Percentiles rank a stretch among this genome's conserved stretches.
These are phyloP conservation scores for Emmonsia crescens DNA, from an alignment of 2,329 filamentous ascomycete genomes.

Conservation along the genomic window DNA sequence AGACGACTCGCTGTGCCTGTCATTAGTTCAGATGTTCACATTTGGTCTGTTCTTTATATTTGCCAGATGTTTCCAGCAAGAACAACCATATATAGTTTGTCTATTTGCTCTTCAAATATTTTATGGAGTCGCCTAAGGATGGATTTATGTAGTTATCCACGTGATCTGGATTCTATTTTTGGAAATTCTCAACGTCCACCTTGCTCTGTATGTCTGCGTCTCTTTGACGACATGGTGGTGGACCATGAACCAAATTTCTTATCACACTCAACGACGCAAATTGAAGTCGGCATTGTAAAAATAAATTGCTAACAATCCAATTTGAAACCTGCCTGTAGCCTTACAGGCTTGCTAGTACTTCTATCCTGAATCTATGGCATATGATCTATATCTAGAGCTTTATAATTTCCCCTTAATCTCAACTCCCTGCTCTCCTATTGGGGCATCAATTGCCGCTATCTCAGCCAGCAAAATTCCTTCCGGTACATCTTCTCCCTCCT, in stretches of 20 bases:
- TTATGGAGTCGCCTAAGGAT: no score
- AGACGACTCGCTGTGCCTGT: background rate
- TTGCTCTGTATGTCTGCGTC: no score
- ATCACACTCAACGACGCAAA: no score
- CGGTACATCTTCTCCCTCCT: slow-evolving; percentile 42
- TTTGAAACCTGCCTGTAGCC: background rate
- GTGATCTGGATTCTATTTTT: background rate
- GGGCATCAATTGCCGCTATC: slow-evolving; percentile 27
- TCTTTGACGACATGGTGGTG: no score
- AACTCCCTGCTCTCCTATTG: background rate
- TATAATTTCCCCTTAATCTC: slow-evolving; percentile 24
- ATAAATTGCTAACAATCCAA: background rate
- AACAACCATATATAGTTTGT: no score
- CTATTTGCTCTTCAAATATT: no score
- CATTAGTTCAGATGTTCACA: background rate
- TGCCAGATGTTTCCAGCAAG: background rate
- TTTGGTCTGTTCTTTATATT: background rate
- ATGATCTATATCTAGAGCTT: background rate
- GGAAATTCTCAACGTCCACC: background rate
- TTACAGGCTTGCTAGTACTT: background rate
- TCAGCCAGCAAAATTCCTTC: slow-evolving; percentile 46
- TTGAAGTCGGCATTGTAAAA: no score
- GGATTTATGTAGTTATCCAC: background rate
- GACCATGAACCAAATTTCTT: no score
- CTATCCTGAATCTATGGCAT: background rate